A percentile compares a stretch with the other conserved stretches of the same genome.
phyloP scores from a whole-genome alignment of 768 basidiomycete species.

The Pilatotrama ljubarskyi region DNA sequence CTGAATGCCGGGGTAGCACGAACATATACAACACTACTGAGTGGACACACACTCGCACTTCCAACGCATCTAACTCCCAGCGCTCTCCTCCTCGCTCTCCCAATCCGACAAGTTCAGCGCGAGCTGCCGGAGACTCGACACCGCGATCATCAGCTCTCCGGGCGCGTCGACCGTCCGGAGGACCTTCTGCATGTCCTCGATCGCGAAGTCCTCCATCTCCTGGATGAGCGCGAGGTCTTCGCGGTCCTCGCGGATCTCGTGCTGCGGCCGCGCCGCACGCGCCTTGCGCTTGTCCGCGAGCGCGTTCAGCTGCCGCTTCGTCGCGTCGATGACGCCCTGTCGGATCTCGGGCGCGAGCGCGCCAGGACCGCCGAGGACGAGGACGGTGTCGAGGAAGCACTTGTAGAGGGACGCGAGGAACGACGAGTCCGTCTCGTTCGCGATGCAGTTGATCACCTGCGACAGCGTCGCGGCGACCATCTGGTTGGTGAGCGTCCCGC shows the following conservation, averaged over 20 bases:
- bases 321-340: slow-evolving; percentile 61
- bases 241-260: slow-evolving; percentile 48
- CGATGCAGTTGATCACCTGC: slow-evolving; percentile 63
- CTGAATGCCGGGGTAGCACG: neutral
- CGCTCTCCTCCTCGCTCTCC: slow-evolving; percentile 33
- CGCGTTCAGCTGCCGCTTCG: slow-evolving; percentile 66
- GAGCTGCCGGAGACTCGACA: slow-evolving; percentile 71
- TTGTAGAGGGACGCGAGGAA: slow-evolving; percentile 79
- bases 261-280: slow-evolving; percentile 42
- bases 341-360: slow-evolving; percentile 55
- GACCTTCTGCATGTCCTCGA: slow-evolving; percentile 78
- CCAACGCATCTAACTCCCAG: neutral
- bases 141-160: slow-evolving; percentile 67
- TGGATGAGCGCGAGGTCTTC: slow-evolving; percentile 74
- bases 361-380: slow-evolving; percentile 55
- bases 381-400: slow-evolving; percentile 61
- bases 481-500: slow-evolving; percentile 60
- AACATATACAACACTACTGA: neutral
- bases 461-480: slow-evolving; percentile 71
- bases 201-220: slow-evolving; percentile 80
- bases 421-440: slow-evolving; percentile 68
- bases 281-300: slow-evolving; percentile 69
- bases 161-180: slow-evolving; percentile 53
- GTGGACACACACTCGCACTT: neutral
- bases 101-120: slow-evolving; percentile 44